phyloP scores from a whole-genome alignment of 208 protist genomes.

The Vickermania ingenoplastis region DNA sequence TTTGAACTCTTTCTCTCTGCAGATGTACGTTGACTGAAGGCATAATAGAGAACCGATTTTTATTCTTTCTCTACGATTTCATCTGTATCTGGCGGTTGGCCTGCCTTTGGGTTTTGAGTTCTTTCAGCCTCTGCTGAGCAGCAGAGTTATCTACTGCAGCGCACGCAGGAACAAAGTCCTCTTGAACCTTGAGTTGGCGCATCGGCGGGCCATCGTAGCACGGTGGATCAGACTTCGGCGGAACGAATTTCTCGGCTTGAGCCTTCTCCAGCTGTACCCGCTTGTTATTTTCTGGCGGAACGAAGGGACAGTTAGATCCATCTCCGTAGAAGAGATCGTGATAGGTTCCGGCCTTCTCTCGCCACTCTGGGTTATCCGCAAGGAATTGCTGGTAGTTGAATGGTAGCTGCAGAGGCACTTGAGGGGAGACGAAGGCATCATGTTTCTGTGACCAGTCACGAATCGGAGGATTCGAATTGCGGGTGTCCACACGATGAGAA shows the following conservation, averaged over 20 bases:
- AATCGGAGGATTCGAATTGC: background rate
- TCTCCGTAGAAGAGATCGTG: slow-evolving; percentile 74
- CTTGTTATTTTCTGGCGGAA: slow-evolving; percentile 53
- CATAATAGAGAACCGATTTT: too few relatives aligned
- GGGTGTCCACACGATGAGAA: background rate
- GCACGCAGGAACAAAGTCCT: slow-evolving; percentile 73
- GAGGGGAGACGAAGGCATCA: slow-evolving; percentile 61
- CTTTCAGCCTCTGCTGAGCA: slow-evolving; percentile 10
- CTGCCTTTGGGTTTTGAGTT: slow-evolving; percentile 12
- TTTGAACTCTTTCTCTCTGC: too few relatives aligned
- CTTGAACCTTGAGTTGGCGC: slow-evolving; percentile 36
- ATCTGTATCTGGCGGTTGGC: too few relatives aligned
- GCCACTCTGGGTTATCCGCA: slow-evolving; percentile 17
- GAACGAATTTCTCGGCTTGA: slow-evolving; percentile 13
- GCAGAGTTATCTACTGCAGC: slow-evolving; percentile 26
- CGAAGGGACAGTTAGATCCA: slow-evolving; percentile 35
- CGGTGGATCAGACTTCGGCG: slow-evolving; percentile 11
- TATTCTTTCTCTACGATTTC: too few relatives aligned
- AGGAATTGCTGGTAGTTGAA: slow-evolving; percentile 32
- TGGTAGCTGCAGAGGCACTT: slow-evolving; percentile 44
- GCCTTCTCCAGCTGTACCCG: slow-evolving; percentile 44
- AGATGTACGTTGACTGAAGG: too few relatives aligned
- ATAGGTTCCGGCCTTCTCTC: slow-evolving; percentile 29
- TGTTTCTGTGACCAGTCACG: slow-evolving; percentile 16
- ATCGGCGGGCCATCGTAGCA: slow-evolving; percentile 15